Evolutionary conservation across 129 eudicot genomes (phyloP), one percentile per base, ranked within the genome.

Genomic region (Escallonia herrerae): DNA sequence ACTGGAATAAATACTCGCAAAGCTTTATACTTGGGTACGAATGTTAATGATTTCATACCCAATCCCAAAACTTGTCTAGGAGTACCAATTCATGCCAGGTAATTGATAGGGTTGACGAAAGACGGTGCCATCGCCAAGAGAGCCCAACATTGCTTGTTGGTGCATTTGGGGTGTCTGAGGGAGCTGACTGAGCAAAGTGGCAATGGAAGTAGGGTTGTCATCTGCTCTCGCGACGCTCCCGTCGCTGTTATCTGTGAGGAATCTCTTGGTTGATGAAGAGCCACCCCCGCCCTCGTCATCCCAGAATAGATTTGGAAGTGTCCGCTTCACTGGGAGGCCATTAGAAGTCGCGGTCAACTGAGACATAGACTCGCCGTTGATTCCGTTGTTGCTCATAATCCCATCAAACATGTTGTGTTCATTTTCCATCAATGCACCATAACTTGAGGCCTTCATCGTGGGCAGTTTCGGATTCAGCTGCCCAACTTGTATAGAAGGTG

Each of bases 1-100:
- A 49, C 12, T 49, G 54, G 12, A 49, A 49, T 7, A 7, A 49
- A 49, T 49, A 49, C 54, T 49, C 12, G 11, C 13, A 11, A 7
- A 49, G 54, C 9, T 49, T 49, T 3, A 49, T 49, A 49, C 9
- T 11, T n/a, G 13, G 9, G 12, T 7, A 65, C 40, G 39, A 53
- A 14, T 40, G 37, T 2, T 50, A 5, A 37, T 49, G 8, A 33
- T 6, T 5, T 2, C 10, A 33, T 6, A 45, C 49, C 46, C 58
- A 49, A 51, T 6, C 73, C 71, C 71, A 60, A 71, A 71, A 72
- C 56, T 63, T 41, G 64, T 64, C 66, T 80, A 87, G 22, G 83
- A 50, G 77, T 79, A 90, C 97, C 97, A 87, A 70, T 90, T 86
- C 83, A 81, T 72, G 10, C 84, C 84, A 6, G 79, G 77, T 10